phyloP scores from a whole-genome alignment of 1,284 basidiomycete genomes.

The Coniferiporia sulphurascens region DNA sequence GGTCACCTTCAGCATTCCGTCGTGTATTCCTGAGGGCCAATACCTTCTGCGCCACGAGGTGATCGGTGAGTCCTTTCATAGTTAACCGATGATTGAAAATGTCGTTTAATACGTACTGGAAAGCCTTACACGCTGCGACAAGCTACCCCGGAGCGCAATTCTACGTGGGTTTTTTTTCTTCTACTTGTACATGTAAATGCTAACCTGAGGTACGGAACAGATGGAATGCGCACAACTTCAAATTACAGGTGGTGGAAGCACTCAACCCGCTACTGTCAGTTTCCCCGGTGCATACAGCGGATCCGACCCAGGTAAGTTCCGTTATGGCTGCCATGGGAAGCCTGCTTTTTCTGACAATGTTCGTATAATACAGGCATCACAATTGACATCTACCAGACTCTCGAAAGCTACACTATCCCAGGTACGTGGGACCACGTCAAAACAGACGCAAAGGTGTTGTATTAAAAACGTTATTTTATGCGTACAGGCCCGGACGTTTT shows the following conservation, averaged over 20 bases:
- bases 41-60: constrained; percentile 50
- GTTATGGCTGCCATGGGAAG: not conserved
- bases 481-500: constrained; percentile 13
- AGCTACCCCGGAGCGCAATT: constrained; percentile 49
- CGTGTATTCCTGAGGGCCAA: constrained; percentile 43
- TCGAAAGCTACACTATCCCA: constrained; percentile 14
- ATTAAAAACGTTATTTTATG: not conserved
- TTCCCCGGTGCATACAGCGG: constrained; percentile 38
- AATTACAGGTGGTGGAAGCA: constrained; percentile 46
- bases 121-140: constrained; percentile 38
- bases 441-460: not conserved
- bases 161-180: constrained; percentile 31
- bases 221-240: constrained; percentile 50
- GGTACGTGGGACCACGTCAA: not conserved
- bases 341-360: not conserved
- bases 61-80: constrained; percentile 37
- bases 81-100: constrained; percentile 13
- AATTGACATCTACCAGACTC: constrained; percentile 17
- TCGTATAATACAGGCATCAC: constrained; percentile 7
- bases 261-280: constrained; percentile 41
- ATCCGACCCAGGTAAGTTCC: constrained; percentile 12
- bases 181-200: not conserved
- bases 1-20: constrained; percentile 46
- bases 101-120: too few relatives aligned
- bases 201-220: constrained; percentile 24